phyloP scores from a whole-genome alignment of 176 grass and related monocot species.

The Oropetium thomaeum region DNA sequence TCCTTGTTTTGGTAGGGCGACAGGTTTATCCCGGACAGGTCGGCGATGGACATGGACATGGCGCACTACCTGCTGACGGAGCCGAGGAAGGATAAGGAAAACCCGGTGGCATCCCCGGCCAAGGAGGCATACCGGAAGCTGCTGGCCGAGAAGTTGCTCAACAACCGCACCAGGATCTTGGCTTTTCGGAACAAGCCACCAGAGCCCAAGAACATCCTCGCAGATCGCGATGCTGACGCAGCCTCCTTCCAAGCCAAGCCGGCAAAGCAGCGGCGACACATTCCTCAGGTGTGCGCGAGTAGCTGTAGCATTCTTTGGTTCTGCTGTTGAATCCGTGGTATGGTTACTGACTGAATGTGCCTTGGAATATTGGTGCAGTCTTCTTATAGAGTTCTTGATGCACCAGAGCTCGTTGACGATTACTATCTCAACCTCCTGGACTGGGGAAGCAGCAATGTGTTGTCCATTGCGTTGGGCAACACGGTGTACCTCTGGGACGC shows the following conservation, averaged over 20 bases:
- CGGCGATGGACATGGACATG: conserved; percentile 63
- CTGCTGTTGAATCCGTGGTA: neutral
- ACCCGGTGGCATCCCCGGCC: conserved; percentile 26
- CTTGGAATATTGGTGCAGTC: conserved; percentile 28
- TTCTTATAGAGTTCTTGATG: conserved; percentile 45
- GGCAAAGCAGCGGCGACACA: conserved; percentile 37
- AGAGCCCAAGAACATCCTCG: conserved; percentile 24
- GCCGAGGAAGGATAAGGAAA: conserved; percentile 55
- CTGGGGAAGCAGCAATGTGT: conserved; percentile 58
- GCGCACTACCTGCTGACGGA: conserved; percentile 62
- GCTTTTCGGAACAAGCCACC: conserved; percentile 52
- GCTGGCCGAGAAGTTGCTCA: conserved; percentile 51
- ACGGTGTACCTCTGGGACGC: conserved; percentile 55
- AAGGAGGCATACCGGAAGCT: conserved; percentile 55
- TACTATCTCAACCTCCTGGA: conserved; percentile 63
- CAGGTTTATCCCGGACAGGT: conserved; percentile 55
- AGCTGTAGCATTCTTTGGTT: neutral
- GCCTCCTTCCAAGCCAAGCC: conserved; percentile 32
- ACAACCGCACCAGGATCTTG: conserved; percentile 61
- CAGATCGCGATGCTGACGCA: conserved; percentile 29
- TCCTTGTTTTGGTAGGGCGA: conserved; percentile 48
- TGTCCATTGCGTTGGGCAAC: conserved; percentile 53
- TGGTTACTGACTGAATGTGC: conserved; percentile 7
- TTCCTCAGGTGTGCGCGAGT: conserved; percentile 37
- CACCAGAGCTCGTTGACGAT: conserved; percentile 50